Conservation (phyloP, 441 rosid genomes). For the Syzygium syzygioides region DNA sequence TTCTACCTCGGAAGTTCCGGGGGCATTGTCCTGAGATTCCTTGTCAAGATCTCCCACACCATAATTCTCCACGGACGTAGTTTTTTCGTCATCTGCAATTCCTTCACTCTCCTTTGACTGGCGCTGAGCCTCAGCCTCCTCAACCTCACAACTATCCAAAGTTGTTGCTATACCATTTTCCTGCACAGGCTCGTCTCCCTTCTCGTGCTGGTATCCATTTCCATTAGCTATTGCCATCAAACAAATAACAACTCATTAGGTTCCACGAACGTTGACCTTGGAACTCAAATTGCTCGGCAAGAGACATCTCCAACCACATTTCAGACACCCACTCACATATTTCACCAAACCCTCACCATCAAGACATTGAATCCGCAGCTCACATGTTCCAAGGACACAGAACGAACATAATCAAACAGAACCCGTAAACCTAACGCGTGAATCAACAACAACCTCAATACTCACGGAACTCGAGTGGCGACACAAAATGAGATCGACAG, state of each 20-base stretch:
- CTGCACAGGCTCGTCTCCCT: conserved; percentile 15
- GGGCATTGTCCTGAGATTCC: conserved; percentile 11
- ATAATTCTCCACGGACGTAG: conserved; percentile 4
- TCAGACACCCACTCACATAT: not conserved
- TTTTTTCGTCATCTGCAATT: conserved; percentile 9
- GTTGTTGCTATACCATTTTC: conserved; percentile 10
- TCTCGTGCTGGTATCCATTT: conserved; percentile 32
- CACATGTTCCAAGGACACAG: not conserved
- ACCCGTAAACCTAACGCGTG: not conserved
- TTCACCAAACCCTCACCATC: not conserved
- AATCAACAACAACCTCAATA: not conserved
- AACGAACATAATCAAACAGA: not conserved
- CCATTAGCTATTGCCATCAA: conserved; percentile 22
- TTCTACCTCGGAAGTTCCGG: conserved; percentile 18
- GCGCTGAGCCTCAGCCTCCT: conserved; percentile 18
- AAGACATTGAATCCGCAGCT: not conserved
- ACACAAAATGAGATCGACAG: not conserved
- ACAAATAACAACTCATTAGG: not conserved
- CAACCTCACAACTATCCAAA: conserved; percentile 12
- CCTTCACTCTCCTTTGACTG: conserved; percentile 12
- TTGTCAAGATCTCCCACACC: conserved; percentile 16
- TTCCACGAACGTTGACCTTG: not conserved
- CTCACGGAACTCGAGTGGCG: not conserved
- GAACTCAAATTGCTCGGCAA: not conserved
- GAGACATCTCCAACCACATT: not conserved